Conservation (phyloP, 805 yeast genomes). For the Schizosaccharomyces octosporus region DNA sequence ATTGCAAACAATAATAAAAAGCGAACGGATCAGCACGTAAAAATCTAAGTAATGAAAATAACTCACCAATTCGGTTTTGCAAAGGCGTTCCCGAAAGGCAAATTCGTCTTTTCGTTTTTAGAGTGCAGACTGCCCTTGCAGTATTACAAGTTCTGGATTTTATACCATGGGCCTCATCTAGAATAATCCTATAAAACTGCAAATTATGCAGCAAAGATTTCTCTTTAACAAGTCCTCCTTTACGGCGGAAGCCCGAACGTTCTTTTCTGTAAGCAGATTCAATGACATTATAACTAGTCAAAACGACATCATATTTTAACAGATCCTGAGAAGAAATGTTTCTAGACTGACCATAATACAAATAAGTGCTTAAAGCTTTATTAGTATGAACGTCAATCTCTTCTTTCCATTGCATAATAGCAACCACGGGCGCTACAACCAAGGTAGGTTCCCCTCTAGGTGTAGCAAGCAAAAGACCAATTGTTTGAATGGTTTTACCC, state of each 20-base stretch:
- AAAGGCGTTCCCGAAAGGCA: constrained; percentile 91
- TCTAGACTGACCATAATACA: constrained; percentile 54
- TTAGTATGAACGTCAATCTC: constrained; percentile 74
- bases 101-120: constrained; percentile 56
- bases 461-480: constrained; percentile 47
- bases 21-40: constrained; percentile 67
- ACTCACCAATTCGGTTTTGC: constrained; percentile 88
- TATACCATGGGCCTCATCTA: constrained; percentile 95
- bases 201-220: constrained; percentile 48
- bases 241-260: constrained; percentile 56
- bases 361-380: constrained; percentile 36
- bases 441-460: constrained; percentile 41
- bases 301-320: constrained; percentile 40
- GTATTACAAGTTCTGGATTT: constrained; percentile 87
- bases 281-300: constrained; percentile 63
- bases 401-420: constrained; percentile 88
- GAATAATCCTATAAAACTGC: constrained; percentile 57
- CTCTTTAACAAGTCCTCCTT: constrained; percentile 46
- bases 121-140: constrained; percentile 64
- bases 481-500: constrained; percentile 96
- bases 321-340: constrained; percentile 21
- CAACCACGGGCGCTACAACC: constrained; percentile 96
- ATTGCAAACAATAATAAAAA: constrained; percentile 74
- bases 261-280: constrained; percentile 74
- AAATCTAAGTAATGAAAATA: constrained; percentile 76